These are phyloP conservation scores for Colletotrichum eleusines DNA, from an alignment of 2,329 filamentous ascomycete species.

Conservation along the genomic window DNA sequence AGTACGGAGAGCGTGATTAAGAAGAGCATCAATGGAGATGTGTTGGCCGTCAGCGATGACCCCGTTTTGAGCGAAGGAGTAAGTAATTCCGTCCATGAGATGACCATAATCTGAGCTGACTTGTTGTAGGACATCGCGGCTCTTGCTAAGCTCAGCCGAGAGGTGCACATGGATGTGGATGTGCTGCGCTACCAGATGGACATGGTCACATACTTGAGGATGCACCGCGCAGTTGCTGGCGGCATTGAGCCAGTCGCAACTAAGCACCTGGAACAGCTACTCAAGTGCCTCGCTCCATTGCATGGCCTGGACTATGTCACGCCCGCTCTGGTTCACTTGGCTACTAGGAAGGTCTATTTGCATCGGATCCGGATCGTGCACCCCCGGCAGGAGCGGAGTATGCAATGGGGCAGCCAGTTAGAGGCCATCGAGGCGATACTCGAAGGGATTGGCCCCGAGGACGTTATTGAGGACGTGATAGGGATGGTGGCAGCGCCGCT, in stretches of 20 bases:
- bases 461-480: slow-evolving; percentile 75
- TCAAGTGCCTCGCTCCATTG: slow-evolving; percentile 81
- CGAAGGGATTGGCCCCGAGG: slow-evolving; percentile 70
- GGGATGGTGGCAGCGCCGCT: slow-evolving; percentile 67
- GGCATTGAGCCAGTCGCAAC: slow-evolving; percentile 85
- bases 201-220: slow-evolving; percentile 85
- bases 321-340: slow-evolving; percentile 84
- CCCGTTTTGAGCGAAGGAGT: slow-evolving; percentile 60
- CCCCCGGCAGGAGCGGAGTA: slow-evolving; percentile 81
- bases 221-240: slow-evolving; percentile 85
- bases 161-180: slow-evolving; percentile 78
- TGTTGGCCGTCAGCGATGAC: slow-evolving; percentile 34
- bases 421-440: slow-evolving; percentile 76
- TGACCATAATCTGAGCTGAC: slow-evolving; percentile 30
- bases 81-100: slow-evolving; percentile 42
- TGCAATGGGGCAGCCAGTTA: slow-evolving; percentile 91
- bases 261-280: slow-evolving; percentile 77
- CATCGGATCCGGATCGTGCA: slow-evolving; percentile 82
- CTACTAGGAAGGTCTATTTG: slow-evolving; percentile 86
- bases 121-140: slow-evolving; percentile 64
- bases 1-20: slow-evolving; percentile 62
- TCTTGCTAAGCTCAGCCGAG: slow-evolving; percentile 68
- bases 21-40: slow-evolving; percentile 44
- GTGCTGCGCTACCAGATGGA: slow-evolving; percentile 89
- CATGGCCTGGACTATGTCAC: slow-evolving; percentile 86